Base-by-base conservation (phyloP, 805 yeast genomes). In the Yamadazyma laniorum region DNA sequence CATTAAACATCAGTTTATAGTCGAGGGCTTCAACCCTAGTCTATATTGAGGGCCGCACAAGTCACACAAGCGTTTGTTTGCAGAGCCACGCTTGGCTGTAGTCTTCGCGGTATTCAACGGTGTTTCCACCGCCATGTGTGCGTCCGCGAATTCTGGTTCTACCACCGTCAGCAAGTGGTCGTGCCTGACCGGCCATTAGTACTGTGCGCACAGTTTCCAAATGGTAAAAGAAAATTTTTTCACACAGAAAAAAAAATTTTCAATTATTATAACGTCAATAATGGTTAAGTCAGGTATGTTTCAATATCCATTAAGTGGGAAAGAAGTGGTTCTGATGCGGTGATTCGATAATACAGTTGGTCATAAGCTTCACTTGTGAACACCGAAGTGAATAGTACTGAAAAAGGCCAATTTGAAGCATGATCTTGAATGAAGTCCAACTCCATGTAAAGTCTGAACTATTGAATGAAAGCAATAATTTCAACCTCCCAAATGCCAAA, bases 251-350 rank as follows among this genome's bases (percentile, higher is more conserved):
- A 38, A 37, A 38, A 38, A 38, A 28, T 34, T 34, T 39, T 30
- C 42, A 34, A 32, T 14, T 30, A 31, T 26, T 25, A 32, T 26
- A 43, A 27, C 36, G 29, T 19, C 16, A 53, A 69, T 56, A 70
- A 78, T 78, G 83, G 82, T 79, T 74, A 77, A 71, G 67, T 74
- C 82, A 63, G 83, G 82, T 77, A 77, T 70, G 82, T 77, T 22
- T 21, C 18, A 25, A 25, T 16, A 30, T 14, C 37, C 15, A 26
- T 8, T n/a, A 26, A 7, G 7, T n/a, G 13, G 29, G 13, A 26
- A 7, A 21, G 9, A 21, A 6, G 23, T 21, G 23, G 23, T 7
- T 21, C 6, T 21, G 9, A 21, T 21, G 9, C 9, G 9, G 6
- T 9, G 23, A 21, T 7, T 9, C 6, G 6, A 21, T 21, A 9